Evolutionary conservation across 805 yeast genomes (phyloP).

Genomic region (Cyberlindnera sargentensis): DNA sequence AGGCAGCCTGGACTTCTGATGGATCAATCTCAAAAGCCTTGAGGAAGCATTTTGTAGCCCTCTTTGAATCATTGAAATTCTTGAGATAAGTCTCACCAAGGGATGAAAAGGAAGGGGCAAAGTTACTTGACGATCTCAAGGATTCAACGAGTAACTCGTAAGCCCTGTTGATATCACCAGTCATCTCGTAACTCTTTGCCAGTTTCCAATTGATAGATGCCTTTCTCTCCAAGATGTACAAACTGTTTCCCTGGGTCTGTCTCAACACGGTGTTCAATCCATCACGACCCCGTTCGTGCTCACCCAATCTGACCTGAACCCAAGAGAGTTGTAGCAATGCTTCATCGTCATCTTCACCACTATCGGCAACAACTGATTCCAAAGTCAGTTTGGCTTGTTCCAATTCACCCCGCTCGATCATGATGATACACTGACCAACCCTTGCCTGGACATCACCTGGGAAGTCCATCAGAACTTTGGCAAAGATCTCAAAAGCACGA

Average conservation of each 20-base stretch:
- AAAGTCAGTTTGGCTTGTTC: constrained; percentile 49
- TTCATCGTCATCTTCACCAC: constrained; percentile 42
- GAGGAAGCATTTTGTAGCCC: constrained; percentile 82
- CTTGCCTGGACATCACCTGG: constrained; percentile 51
- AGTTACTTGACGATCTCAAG: constrained; percentile 53
- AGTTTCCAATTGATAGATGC: constrained; percentile 67
- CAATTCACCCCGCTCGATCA: constrained; percentile 56
- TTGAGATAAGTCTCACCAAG: constrained; percentile 69
- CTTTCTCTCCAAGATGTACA: constrained; percentile 44
- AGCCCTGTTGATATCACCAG: constrained; percentile 36
- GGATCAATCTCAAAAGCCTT: constrained; percentile 86
- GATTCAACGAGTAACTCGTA: constrained; percentile 54
- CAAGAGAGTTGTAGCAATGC: constrained; percentile 71
- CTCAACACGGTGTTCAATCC: constrained; percentile 32
- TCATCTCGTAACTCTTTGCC: constrained; percentile 52
- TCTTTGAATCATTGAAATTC: constrained; percentile 46
- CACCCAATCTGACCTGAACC: constrained; percentile 57
- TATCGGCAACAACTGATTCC: constrained; percentile 37
- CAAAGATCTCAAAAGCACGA: constrained; percentile 67
- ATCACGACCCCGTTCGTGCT: constrained; percentile 44
- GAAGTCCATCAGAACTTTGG: constrained; percentile 43
- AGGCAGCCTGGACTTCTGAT: constrained; percentile 69
- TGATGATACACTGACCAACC: constrained; percentile 77
- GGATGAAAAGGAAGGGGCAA: constrained; percentile 76
- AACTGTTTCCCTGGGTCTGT: constrained; percentile 41